Base-by-base conservation (phyloP, 805 yeast genomes). In the Zygosaccharomyces siamensis region DNA sequence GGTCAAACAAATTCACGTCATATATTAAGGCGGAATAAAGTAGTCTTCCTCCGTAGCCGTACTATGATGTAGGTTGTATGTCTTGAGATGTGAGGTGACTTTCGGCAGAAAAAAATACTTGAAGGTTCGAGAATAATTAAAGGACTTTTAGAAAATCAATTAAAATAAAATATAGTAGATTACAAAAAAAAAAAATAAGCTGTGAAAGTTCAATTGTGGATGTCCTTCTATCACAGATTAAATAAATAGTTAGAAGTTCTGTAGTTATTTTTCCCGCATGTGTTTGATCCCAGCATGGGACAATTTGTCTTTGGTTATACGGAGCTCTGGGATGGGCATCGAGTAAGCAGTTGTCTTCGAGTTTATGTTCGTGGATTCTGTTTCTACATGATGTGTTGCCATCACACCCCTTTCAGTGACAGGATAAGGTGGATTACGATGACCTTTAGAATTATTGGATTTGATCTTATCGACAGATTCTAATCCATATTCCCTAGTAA, bases 331-430 rank as follows among this genome's bases (percentile, higher is more conserved):
- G 50, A 90, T 78, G 45, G 83, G 69, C 39, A 88, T 64, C 58
- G 84, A 85, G 66, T 88, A 90, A 33, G 74, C 83, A 23, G 73
- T 73, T 1, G 92, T 82, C 26, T 72, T 66, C 26, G 86, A 79
- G 3, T 70, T 63, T 0, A 69, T 53, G 49, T 79, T 73, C 2
- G 54, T 56, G 11, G 73, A 72, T 51, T 86, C 83, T 43, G 73
- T 74, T 63, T 89, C 97, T 38, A 88, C 84, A 57, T 84, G 89
- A 32, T 89, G 67, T 0, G 87, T 80, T 3, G 88, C 79, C 3
- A 84, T 80, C 39, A 89, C 64, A 6, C 88, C 76, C 40, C 78
- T 78, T 6, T 68, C 67, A 11, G 76, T 74, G 5, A 81, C 68
- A 5, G 84, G 85, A 56, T 85, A 85, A 36, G 74, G 69, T 35